Base-by-base conservation (phyloP, 1,139 yeast species). In the Debaryomyces sp. region DNA sequence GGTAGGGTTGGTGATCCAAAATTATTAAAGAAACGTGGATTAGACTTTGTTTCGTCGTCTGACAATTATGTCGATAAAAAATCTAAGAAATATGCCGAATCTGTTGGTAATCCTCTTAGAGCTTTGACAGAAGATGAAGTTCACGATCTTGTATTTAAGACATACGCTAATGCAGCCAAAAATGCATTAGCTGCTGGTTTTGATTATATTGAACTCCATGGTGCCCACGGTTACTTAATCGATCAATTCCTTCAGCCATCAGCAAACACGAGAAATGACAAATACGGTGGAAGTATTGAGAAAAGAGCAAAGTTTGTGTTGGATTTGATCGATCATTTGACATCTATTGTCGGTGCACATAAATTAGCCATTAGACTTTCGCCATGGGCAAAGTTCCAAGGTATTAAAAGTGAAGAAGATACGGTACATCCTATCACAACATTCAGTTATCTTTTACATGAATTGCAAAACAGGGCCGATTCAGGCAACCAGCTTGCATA, bases 241-340 rank as follows among this genome's bases (percentile, higher is more conserved):
- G 67, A 70, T 53, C 68, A 69, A 50, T 78, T 80, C 56, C 38
- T 35, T 58, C 54, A 72, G 42, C 54, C 72, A 42, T 63, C 75
- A 21, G 54, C 61, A 1, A 80, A 80, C 58, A 56, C 67, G 46
- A 68, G 85, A 62, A 74, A 74, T 7, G 85, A 80, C 55, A 63
- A 76, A 52, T 81, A 80, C 53, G 85, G 85, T 45, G 85, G 85
- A 0, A 67, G 77, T 47, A 72, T 85, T 53, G 89, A 84, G 62
- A 85, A 85, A 68, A 75, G 89, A 53, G 75, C 85, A 24, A 70
- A 87, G 49, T 77, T 85, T 55, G 56, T 75, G 9, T 68, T 85
- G 38, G 86, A 84, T 58, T 71, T 83, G 21, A 64, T 85, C 41
- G 87, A 83, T 54, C 80, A 77, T 9, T 46, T 57, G 18, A 45